Base-by-base conservation (phyloP, 495 filamentous ascomycete genomes). In the Collariella sp. region DNA sequence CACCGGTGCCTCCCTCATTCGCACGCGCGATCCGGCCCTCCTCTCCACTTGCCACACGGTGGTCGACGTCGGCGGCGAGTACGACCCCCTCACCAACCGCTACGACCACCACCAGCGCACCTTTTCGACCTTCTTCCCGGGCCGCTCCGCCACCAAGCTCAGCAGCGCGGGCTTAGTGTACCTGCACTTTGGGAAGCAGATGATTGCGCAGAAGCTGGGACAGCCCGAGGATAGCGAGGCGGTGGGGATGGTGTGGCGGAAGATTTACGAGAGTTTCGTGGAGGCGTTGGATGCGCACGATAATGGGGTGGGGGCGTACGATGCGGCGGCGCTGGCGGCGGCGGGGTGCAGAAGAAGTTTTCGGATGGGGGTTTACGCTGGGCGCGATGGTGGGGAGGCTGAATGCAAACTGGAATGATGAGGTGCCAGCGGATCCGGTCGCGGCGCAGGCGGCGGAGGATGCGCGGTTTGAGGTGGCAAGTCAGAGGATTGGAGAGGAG, bases 21-120 rank as follows among this genome's bases (percentile, higher is more conserved):
- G 93, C 48, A 93, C 89, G 33, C 86, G 93, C 52, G 89, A 97
- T 69, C 85, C 89, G 5, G 76, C 79, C 12, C 67, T 83, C 12
- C 86, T 98, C 24, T 76, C 80, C 19, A 80, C 78, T 52, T 98
- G 93, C 75, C 85, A 96, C 73, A 94, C 87, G 34, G 90, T 98
- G 51, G 94, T 97, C 42, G 93, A 98, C 63, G 93, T 97, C 7
- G 87, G 90, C 64, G 90, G 89, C 53, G 85, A 89, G 70, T 96
- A 97, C 71, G 83, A 94, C 61, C 66, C 88, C 26, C 59, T 77
- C 20, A 69, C 61, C 54, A 81, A 90, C 70, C 86, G 90, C 55
- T 98, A 87, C 73, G 93, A 98, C 70, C 93, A 98, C 76, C 93
- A 98, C 79, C 93, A 98, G 72, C 89, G 91, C 50, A 84, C 81